Evolutionary conservation across 352 stramenopile species (phyloP), one percentile per base, ranked within the genome.

Genomic region (Phytopythium chamaehyphon): DNA sequence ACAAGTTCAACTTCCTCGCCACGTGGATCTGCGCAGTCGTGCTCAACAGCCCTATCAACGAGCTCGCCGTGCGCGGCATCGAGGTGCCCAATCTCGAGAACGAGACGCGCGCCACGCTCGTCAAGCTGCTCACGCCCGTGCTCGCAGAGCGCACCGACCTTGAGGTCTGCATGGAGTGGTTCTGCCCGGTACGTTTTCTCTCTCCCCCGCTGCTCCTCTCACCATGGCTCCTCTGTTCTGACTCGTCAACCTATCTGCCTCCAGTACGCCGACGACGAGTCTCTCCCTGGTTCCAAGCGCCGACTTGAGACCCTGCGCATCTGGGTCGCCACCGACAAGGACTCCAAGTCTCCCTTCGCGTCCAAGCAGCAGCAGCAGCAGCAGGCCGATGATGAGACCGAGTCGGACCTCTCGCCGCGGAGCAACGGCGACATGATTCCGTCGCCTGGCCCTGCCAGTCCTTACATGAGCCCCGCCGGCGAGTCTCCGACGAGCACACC

Each of bases 91-190:
- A 91, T 55, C 55, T 93, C 14, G 83, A 90, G 43, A 24, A 62
- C 0, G 81, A 89, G 38, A 88, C 80, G n/a, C 82, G 82, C 35
- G 66, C 64, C 35, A 86, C 71, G 21, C 69, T 95, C 19, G 82
- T 89, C 35, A 61, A 84, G 59, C 59, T 92, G 53, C 65, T 93
- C 26, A 95, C 80, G n/a, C 84, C 84, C 6, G 77, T 90, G 47
- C 63, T 93, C 0, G 79, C 84, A 10, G 78, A 95, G 53, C 84
- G 82, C 43, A 88, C 71, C 12, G 84, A 95, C 55, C 54, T 95
- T 0, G 82, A 92, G 57, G 79, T 95, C 23, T 92, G 78, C 59
- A 91, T 95, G 80, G 84, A 95, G 50, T 93, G 84, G 84, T 93
- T 95, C 61, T 84, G 73, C 16, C 82, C 81, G 40, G 79, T 90